phyloP scores from a whole-genome alignment of 768 basidiomycete genomes.

The Calocybe cyanea region DNA sequence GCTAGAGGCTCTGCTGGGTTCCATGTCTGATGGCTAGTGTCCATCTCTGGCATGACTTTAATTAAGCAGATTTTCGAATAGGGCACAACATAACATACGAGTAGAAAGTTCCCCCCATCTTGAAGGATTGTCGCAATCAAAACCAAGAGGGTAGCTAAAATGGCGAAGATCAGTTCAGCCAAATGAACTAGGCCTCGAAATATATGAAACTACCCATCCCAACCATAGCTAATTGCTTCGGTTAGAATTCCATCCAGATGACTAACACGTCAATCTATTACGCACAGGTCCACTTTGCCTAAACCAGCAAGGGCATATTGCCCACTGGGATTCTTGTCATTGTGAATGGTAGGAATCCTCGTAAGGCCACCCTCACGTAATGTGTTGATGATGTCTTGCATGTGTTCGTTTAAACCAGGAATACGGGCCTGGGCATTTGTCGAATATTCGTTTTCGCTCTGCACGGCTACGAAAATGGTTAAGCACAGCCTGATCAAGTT shows the following conservation, averaged over 20 bases:
- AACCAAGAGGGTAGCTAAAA: constrained; percentile 52
- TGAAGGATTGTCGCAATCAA: constrained; percentile 60
- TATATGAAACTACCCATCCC: constrained; percentile 21
- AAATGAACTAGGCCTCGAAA: neutral
- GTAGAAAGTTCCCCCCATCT: constrained; percentile 44
- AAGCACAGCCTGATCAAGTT: neutral
- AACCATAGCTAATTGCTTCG: constrained; percentile 35
- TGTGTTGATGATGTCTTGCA: constrained; percentile 39
- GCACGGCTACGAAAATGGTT: constrained; percentile 20
- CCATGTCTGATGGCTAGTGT: constrained; percentile 27
- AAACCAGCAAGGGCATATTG: constrained; percentile 26
- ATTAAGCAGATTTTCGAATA: neutral
- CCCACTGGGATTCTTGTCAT: constrained; percentile 27
- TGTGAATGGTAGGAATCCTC: constrained; percentile 32
- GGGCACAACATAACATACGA: constrained; percentile 17
- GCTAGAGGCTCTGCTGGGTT: constrained; percentile 35
- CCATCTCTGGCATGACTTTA: constrained; percentile 18
- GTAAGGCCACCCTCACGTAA: constrained; percentile 34
- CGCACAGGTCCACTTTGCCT: constrained; percentile 33
- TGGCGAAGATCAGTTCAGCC: neutral
- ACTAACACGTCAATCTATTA: neutral
- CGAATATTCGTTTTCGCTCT: constrained; percentile 46
- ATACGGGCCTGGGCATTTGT: constrained; percentile 25
- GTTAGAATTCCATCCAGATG: neutral
- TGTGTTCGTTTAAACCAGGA: constrained; percentile 33